phyloP scores from a whole-genome alignment of 2,329 filamentous ascomycete species.

The Stagonosporopsis chrysanthemi region DNA sequence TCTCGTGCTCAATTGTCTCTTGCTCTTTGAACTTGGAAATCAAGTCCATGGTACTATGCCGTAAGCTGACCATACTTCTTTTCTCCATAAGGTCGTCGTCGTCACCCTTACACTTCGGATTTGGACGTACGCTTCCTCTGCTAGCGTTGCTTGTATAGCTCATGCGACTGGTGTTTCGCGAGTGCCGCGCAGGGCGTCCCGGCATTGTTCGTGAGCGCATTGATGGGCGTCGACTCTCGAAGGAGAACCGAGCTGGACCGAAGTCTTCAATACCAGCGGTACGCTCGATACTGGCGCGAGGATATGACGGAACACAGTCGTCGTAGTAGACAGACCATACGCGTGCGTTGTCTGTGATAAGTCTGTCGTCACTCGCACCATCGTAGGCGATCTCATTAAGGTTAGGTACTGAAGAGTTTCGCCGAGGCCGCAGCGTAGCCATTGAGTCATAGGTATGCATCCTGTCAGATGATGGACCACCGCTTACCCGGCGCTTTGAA shows the following conservation, averaged over 20 bases:
- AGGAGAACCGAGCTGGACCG: constrained; percentile 25
- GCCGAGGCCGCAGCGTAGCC: constrained; percentile 35
- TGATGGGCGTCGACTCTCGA: constrained; percentile 27
- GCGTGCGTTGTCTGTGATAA: constrained; percentile 34
- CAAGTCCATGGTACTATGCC: constrained; percentile 53
- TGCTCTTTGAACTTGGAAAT: constrained; percentile 47
- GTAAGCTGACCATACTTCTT: constrained; percentile 44
- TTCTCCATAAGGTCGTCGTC: constrained; percentile 28
- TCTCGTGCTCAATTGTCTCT: constrained; percentile 46
- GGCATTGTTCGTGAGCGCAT: constrained; percentile 27
- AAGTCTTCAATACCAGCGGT: constrained; percentile 26
- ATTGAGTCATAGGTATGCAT: constrained; percentile 30
- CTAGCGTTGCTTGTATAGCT: constrained; percentile 32
- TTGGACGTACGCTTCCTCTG: constrained; percentile 24
- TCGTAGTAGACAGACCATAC: constrained; percentile 49
- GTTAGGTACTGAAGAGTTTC: constrained; percentile 35
- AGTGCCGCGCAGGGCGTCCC: constrained; percentile 23
- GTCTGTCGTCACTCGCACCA: constrained; percentile 18
- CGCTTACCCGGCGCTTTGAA: neutral
- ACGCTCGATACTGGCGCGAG: constrained; percentile 30
- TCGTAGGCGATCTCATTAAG: constrained; percentile 22
- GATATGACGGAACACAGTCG: constrained; percentile 39
- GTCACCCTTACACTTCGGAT: constrained; percentile 22
- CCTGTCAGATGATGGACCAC: constrained; percentile 21
- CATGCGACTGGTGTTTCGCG: constrained; percentile 31